Base-by-base conservation (phyloP, 169 alveolate species). In the Babesia sp. region DNA sequence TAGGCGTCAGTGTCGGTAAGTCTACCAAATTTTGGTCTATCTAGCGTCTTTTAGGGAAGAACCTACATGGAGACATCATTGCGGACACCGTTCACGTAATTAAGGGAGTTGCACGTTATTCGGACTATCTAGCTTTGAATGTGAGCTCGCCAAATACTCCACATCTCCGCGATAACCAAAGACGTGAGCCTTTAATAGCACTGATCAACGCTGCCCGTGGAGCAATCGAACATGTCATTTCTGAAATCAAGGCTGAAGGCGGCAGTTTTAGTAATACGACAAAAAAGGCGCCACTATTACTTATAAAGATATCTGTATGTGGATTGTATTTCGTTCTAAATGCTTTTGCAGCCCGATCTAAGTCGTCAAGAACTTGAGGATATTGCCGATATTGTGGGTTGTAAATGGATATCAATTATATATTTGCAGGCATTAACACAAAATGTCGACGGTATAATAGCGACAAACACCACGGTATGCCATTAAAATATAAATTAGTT, bases 71-170 rank as follows among this genome's bases (percentile, higher is more conserved):
- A n/a, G 85, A 81, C 8, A 86, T 92, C 44, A 48, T 84, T 26
- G 85, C 75, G 33, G 96, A 92, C 53, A 70, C 88, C 39, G 71
- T 67, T 2, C 57, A 60, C 28, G 86, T 91, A 26, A 71, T 92
- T 36, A 48, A 53, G 31, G 72, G 71, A n/a, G 64, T 91, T 7
- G 96, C 87, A 12, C 79, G 85, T 37, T 92, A 84, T 64, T 87
- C 95, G 11, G 96, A 92, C 67, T 92, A 90, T 39, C 50, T 92
- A 9, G 93, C 93, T 29, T 75, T 92, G 16, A 92, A 92, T 42
- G 91, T 92, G 24, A 89, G 94, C 54, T 91, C 95, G 28, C 96
- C 96, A 2, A 92, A 92, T 81, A 92, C 96, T 3, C 92, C 92
- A 33, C 91, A 92, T 8, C 81, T 92, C 54, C 90, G 96, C 20